phyloP scores from a whole-genome alignment of 2,329 filamentous ascomycete species.

The Claviceps purpurea region DNA sequence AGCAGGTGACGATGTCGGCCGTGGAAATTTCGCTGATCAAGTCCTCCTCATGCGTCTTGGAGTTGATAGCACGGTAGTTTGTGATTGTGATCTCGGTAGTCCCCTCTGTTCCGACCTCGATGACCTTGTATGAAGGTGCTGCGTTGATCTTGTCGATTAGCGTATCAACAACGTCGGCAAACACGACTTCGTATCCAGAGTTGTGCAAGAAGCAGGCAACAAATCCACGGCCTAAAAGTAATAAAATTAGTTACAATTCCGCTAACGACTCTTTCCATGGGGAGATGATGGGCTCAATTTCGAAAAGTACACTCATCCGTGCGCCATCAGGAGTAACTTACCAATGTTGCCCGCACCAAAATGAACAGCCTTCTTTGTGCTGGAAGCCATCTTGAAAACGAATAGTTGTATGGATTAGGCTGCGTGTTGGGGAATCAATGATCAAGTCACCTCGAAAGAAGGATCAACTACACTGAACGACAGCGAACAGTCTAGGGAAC shows the following conservation, averaged over 20 bases:
- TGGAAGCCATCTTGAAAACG: conserved; percentile 24
- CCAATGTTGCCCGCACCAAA: conserved; percentile 82
- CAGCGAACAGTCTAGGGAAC: not conserved
- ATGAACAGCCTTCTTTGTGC: conserved; percentile 58
- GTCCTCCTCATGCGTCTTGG: conserved; percentile 67
- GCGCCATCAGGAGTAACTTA: conserved; percentile 16
- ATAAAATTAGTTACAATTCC: not conserved
- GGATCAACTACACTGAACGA: not conserved
- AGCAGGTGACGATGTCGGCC: conserved; percentile 88
- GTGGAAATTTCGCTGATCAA: conserved; percentile 75
- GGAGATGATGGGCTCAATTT: not conserved
- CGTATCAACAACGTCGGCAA: conserved; percentile 81
- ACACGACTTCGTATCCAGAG: conserved; percentile 90
- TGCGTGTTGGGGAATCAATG: not conserved
- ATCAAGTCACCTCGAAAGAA: too few species aligned
- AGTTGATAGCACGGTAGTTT: conserved; percentile 97
- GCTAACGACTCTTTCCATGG: not conserved
- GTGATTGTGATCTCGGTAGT: conserved; percentile 72
- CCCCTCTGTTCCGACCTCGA: conserved; percentile 78
- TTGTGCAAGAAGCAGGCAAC: conserved; percentile 88
- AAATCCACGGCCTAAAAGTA: conserved; percentile 51
- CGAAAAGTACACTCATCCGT: not conserved
- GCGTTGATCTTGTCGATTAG: conserved; percentile 71
- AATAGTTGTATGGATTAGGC: not conserved
- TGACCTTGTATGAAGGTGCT: conserved; percentile 71